phyloP scores from a whole-genome alignment of 2,329 filamentous ascomycete genomes.

The Trematosphaeria pertusa region DNA sequence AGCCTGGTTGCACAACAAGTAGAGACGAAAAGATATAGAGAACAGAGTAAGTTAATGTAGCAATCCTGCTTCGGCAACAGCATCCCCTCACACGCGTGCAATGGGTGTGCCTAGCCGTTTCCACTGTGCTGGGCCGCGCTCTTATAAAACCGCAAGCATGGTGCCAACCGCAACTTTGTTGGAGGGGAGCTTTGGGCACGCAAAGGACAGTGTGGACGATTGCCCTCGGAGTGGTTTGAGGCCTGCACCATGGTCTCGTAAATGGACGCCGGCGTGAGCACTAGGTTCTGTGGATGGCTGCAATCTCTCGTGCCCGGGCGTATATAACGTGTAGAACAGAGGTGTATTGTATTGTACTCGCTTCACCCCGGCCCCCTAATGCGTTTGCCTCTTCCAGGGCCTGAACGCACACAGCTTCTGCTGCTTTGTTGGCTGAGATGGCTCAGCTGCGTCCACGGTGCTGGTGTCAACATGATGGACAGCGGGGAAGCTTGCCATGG shows the following conservation, averaged over 20 bases:
- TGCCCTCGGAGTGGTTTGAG: slow-evolving; percentile 26
- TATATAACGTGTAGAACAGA: slow-evolving; percentile 31
- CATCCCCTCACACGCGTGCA: slow-evolving; percentile 29
- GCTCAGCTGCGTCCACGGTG: slow-evolving; percentile 20
- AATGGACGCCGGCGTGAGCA: slow-evolving; percentile 38
- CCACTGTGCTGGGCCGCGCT: slow-evolving; percentile 39
- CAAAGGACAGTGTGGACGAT: slow-evolving; percentile 35
- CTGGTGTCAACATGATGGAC: slow-evolving; percentile 32
- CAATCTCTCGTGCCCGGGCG: slow-evolving; percentile 32
- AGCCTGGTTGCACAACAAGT: slow-evolving; percentile 39
- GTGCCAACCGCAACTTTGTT: slow-evolving; percentile 37
- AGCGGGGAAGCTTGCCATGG: slow-evolving; percentile 32
- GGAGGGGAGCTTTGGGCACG: slow-evolving; percentile 37
- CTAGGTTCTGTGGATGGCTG: slow-evolving; percentile 36
- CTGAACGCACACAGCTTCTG: slow-evolving; percentile 16
- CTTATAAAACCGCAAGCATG: slow-evolving; percentile 38
- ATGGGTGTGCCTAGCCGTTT: slow-evolving; percentile 36
- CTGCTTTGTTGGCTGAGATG: slow-evolving; percentile 33
- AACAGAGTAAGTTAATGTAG: slow-evolving; percentile 37
- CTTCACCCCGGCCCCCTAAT: slow-evolving; percentile 27
- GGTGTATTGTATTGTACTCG: slow-evolving; percentile 31
- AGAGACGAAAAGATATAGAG: slow-evolving; percentile 38
- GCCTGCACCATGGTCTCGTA: slow-evolving; percentile 37
- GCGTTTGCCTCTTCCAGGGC: slow-evolving; percentile 15
- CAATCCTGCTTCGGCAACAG: slow-evolving; percentile 34